A percentile compares a stretch with the other conserved stretches of the same genome.
Conservation (phyloP, 2,329 filamentous ascomycete genomes). For the Claviceps humidiphila region DNA sequence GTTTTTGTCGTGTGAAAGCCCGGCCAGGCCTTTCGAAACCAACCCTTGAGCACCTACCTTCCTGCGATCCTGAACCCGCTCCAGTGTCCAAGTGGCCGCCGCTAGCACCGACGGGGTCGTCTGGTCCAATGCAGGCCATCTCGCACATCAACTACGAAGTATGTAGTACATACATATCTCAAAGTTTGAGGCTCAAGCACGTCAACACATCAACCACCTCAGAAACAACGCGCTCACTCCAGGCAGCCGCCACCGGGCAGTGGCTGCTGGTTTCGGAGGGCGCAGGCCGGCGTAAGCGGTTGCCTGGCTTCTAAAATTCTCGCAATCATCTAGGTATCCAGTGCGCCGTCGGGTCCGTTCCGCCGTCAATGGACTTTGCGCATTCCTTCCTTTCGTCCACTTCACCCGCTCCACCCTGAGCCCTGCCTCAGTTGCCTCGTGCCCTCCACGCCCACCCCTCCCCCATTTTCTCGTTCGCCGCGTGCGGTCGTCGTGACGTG, state of each 20-base stretch:
- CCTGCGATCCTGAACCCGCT: not conserved
- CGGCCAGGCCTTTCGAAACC: not conserved
- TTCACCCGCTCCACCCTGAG: not conserved
- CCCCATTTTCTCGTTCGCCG: not conserved
- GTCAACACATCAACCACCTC: not conserved
- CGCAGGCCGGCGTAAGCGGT: not conserved
- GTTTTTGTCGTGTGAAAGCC: not conserved
- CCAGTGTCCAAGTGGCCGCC: not conserved
- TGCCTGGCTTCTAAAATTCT: not conserved
- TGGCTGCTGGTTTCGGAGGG: not conserved
- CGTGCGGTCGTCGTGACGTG: constrained; percentile 9
- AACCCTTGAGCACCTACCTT: not conserved
- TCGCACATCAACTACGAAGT: not conserved
- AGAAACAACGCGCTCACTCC: not conserved
- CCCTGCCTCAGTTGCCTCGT: constrained; percentile 8
- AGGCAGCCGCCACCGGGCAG: not conserved
- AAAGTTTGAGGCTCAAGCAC: too few species aligned
- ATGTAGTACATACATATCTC: too few species aligned
- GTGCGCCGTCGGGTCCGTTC: not conserved
- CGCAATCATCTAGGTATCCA: not conserved
- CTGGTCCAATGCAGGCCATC: not conserved
- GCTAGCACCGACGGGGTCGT: not conserved
- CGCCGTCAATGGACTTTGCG: not conserved
- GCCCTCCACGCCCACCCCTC: not conserved
- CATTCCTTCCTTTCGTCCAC: not conserved